Base-by-base conservation (phyloP, 108 stramenopile genomes). In the Cyclotella distinguenda region DNA sequence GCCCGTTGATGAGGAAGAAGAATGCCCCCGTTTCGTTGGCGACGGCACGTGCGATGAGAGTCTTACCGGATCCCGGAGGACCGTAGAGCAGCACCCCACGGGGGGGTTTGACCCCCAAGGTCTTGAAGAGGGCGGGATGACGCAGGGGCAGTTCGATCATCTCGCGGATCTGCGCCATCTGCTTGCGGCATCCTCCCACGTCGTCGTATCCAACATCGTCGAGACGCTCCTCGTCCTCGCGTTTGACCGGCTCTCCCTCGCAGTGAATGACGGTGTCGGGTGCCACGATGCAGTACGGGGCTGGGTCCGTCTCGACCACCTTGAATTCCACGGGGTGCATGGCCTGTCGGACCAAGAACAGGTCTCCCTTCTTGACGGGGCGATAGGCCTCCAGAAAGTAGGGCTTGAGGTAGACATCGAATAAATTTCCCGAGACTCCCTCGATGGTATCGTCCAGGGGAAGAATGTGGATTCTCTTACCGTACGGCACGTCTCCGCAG, bases 171-270 rank as follows among this genome's bases (percentile, higher is more conserved):
- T 98, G 97, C 1, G 93, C 93, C 95, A 97, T 96, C 74, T 98
- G 98, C 71, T 95, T 90, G 38, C 96, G 84, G 77, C 97, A 97
- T 35, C 99, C 99, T 25, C 99, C 99, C 27, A 99, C 98, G 78
- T 99, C 99, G 65, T 99, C 99, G 60, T 99, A 99, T 25, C 99
- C 99, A n/a, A 99, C 99, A 49, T 98, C 97, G 73, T 99, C 97
- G 69, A 87, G 70, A 44, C 83, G 82, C 73, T 98, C 99, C 83
- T 99, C 99, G 58, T 99, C 99, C 78, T 98, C 97, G 21, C 99
- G 87, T 75, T 96, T 96, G 58, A 99, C 88, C 31, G 97, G 97
- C 66, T 99, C 99, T 21, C 99, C 99, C 79, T 99, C 99, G 68
- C 99, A 99, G 81, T 97, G 96, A 76, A 99, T 99, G 65, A 98